A percentile compares a stretch with the other conserved stretches of the same genome.
These are phyloP conservation scores for Blastobotrys niveus DNA, from an alignment of 1,139 yeast genomes.

Conservation along the genomic window DNA sequence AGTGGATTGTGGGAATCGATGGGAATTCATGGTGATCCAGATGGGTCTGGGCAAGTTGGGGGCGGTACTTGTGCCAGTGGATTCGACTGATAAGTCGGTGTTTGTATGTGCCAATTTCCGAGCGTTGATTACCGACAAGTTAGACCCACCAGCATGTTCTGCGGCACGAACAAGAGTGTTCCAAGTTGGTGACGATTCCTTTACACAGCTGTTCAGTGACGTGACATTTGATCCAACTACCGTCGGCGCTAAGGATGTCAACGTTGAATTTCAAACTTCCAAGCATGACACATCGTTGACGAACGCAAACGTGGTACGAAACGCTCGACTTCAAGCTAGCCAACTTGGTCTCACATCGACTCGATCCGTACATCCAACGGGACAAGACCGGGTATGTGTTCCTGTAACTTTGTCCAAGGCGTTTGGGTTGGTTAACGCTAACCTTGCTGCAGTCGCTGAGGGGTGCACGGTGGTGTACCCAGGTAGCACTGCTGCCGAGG, in stretches of 20 bases:
- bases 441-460: conserved; percentile 28
- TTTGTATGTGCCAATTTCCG: too few relatives aligned
- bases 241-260: too few relatives aligned
- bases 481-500: too few relatives aligned
- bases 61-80: conserved; percentile 32
- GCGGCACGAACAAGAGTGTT: too few relatives aligned
- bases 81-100: too few relatives aligned
- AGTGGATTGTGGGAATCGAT: conserved; percentile 31
- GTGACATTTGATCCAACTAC: too few relatives aligned
- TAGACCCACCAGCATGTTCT: too few relatives aligned
- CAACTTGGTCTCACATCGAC: conserved; percentile 30
- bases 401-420: conserved; percentile 37
- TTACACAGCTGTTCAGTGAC: too few relatives aligned
- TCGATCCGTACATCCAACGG: conserved; percentile 25
- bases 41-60: conserved; percentile 32
- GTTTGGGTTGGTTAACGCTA: conserved; percentile 34
- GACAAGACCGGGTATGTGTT: conserved; percentile 31
- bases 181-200: too few relatives aligned
- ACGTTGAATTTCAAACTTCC: too few relatives aligned
- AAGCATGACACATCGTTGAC: conserved; percentile 31
- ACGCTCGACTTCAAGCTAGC: conserved; percentile 29
- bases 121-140: too few relatives aligned
- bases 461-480: conserved; percentile 33
- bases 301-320: conserved; percentile 30
- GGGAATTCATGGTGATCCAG: conserved; percentile 33